Base-by-base conservation (phyloP, 352 stramenopile species). In the Pythium insidiosum region DNA sequence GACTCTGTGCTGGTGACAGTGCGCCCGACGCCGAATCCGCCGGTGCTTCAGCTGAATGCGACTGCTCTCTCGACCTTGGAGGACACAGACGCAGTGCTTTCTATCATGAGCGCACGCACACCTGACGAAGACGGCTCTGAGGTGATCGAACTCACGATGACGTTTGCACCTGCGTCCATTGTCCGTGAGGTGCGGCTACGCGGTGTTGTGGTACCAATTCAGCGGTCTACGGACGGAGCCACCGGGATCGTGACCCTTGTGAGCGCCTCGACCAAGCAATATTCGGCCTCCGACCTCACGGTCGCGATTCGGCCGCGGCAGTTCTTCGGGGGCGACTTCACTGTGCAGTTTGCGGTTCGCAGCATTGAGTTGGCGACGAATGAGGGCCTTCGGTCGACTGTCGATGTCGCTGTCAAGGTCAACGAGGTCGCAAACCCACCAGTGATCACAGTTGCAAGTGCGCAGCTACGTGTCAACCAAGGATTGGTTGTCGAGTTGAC, bases 91-190 rank as follows among this genome's bases (percentile, higher is more conserved):
- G 56, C 18, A 5, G 41, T 41, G 6, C 62, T 84, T 23, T 50
- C 28, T 21, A 65, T 84, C 6, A 12, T 66, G 4, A 56, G 67
- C 9, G 71, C 60, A 0, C 55, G 51, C 0, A 76, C 70, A 1
- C 51, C 70, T 0, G 71, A 84, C 19, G 25, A 19, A 7, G 71
- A 78, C 33, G 68, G 66, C 13, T 84, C 71, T 0, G 68, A 80
- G 43, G 49, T 61, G 4, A 66, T 84, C 21, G 67, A 84, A 38
- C 35, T 78, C 9, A 47, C 47, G 2, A 51, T 63, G 6, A 43
- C 30, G 10, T 59, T 75, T 25, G 50, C 72, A 19, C 61, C 68
- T 2, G 20, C 42, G 11, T 67, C 53, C 22, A 52, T 64, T 12
- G 25, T 84, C 1, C 44, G 48, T 5, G 35, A 38, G 16, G 53